Conservation (phyloP, 1,139 yeast genomes). For the Suhomyces chickasaworum region DNA sequence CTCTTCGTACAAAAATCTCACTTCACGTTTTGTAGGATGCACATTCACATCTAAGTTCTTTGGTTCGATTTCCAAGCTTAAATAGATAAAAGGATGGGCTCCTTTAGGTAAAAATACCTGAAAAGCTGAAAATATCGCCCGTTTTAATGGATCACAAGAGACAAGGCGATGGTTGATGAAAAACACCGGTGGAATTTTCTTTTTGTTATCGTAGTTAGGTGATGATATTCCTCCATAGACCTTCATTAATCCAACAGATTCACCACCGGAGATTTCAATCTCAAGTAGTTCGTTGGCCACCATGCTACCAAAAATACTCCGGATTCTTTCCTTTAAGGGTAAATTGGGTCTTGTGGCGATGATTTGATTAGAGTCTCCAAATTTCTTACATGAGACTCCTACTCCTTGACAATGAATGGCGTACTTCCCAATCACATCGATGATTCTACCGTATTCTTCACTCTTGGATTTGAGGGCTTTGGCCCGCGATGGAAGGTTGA, state of each 20-base stretch:
- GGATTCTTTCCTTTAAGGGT: conserved; percentile 63
- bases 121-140: conserved; percentile 69
- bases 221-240: conserved; percentile 68
- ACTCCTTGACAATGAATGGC: conserved; percentile 71
- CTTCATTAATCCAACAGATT: conserved; percentile 44
- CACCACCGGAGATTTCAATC: conserved; percentile 28
- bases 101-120: conserved; percentile 77
- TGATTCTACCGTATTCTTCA: conserved; percentile 75
- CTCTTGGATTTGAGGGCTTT: conserved; percentile 63
- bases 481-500: conserved; percentile 80
- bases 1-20: conserved; percentile 80
- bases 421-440: conserved; percentile 84
- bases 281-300: conserved; percentile 68
- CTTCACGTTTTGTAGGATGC: conserved; percentile 95
- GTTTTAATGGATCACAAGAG: conserved; percentile 73
- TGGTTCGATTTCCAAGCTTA: conserved; percentile 67
- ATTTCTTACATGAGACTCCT: conserved; percentile 78
- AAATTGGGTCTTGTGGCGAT: conserved; percentile 53
- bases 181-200: conserved; percentile 66
- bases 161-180: conserved; percentile 87
- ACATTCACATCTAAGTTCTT: conserved; percentile 84
- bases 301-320: conserved; percentile 69
- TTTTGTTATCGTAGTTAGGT: conserved; percentile 72
- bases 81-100: conserved; percentile 72
- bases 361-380: conserved; percentile 65